A percentile compares a stretch with the other conserved stretches of the same genome.
These are phyloP conservation scores for Crucihimalaya himalaica DNA, from an alignment of 345 rosid species.

Conservation along the genomic window DNA sequence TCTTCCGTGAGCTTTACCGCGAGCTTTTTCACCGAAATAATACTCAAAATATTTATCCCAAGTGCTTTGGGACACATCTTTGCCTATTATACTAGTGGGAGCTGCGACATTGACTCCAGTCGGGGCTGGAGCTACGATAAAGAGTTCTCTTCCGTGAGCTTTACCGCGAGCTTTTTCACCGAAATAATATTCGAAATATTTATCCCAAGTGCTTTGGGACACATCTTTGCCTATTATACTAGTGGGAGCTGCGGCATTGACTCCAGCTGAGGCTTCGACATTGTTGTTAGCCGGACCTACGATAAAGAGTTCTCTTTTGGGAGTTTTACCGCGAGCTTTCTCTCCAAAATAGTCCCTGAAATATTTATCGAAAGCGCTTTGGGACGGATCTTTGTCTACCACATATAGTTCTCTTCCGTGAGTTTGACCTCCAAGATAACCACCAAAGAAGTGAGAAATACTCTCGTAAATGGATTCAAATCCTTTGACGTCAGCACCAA, in stretches of 20 bases:
- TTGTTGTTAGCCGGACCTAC: neutral
- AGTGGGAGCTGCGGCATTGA: neutral
- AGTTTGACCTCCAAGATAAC: neutral
- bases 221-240: neutral
- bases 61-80: no score
- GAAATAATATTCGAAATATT: neutral
- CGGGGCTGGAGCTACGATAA: neutral
- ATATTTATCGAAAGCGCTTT: neutral
- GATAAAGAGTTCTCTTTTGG: neutral
- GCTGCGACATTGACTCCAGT: no score
- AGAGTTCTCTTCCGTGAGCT: neutral
- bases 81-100: no score
- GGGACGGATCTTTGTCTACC: neutral
- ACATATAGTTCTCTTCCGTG: slow-evolving; percentile 1
- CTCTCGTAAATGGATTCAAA: neutral
- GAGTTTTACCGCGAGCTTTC: neutral
- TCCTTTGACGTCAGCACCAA: slow-evolving; percentile 6
- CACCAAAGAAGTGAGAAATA: neutral
- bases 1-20: no score
- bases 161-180: neutral
- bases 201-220: neutral
- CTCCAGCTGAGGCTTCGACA: neutral
- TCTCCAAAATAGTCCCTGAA: no score
- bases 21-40: no score
- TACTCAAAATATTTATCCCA: no score